phyloP scores from a whole-genome alignment of 2,329 filamentous ascomycete species.

The Epichloe sp. region DNA sequence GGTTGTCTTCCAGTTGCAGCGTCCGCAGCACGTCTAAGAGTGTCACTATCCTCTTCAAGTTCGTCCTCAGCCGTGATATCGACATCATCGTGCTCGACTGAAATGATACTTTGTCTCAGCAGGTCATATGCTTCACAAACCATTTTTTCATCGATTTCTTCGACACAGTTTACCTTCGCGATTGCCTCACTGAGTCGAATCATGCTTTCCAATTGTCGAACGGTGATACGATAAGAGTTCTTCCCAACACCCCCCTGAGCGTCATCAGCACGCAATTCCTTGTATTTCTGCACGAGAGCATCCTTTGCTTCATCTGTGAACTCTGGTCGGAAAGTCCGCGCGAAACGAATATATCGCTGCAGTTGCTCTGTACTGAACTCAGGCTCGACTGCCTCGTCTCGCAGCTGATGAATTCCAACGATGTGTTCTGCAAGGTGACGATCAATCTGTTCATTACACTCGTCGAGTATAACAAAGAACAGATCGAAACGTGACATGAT shows the following conservation, averaged over 20 bases:
- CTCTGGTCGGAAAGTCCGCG: constrained; percentile 82
- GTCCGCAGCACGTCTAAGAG: constrained; percentile 26
- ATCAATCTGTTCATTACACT: constrained; percentile 87
- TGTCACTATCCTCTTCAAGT: constrained; percentile 31
- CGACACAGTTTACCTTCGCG: constrained; percentile 91
- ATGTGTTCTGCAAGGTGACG: constrained; percentile 90
- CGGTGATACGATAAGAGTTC: constrained; percentile 95
- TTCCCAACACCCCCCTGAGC: constrained; percentile 90
- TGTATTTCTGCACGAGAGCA: constrained; percentile 82
- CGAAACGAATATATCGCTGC: constrained; percentile 94
- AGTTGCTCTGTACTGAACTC: constrained; percentile 95
- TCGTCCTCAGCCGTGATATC: constrained; percentile 73
- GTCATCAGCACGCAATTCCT: constrained; percentile 86
- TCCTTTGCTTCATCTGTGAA: constrained; percentile 81
- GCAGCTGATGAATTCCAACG: constrained; percentile 81
- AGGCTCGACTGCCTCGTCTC: constrained; percentile 81
- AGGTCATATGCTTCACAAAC: constrained; percentile 88
- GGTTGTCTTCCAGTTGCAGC: constrained; percentile 31
- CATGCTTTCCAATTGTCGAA: constrained; percentile 88
- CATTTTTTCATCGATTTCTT: constrained; percentile 73
- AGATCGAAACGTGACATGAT: constrained; percentile 99
- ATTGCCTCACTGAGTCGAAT: constrained; percentile 96
- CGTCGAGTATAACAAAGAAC: constrained; percentile 95
- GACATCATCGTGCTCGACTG: constrained; percentile 93
- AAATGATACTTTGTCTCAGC: constrained; percentile 88